These are phyloP conservation scores for Pseudotulostoma volvatum DNA, from an alignment of 495 filamentous ascomycete species.

Conservation along the genomic window DNA sequence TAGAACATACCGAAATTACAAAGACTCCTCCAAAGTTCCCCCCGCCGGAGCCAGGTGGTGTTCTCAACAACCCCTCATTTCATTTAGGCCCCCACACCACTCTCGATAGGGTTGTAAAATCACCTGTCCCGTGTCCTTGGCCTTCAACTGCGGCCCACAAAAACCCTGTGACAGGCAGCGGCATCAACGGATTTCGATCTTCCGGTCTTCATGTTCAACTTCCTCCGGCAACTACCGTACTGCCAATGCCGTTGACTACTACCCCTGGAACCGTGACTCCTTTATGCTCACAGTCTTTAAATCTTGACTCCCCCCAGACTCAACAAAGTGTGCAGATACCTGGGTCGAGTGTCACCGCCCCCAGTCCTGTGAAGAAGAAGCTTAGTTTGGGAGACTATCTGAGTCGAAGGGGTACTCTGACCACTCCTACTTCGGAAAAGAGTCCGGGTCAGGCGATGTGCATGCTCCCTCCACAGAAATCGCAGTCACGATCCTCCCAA, in stretches of 20 bases:
- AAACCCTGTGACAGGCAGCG: slow-evolving; percentile 14
- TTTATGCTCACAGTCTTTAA: too few species aligned
- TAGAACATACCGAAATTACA: slow-evolving; percentile 22
- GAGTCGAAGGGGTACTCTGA: slow-evolving; percentile 29
- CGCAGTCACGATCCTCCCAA: slow-evolving; percentile 5
- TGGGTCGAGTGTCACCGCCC: slow-evolving; percentile 23
- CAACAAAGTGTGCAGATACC: slow-evolving; percentile 12
- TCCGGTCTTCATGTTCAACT: slow-evolving; percentile 25
- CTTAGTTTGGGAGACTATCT: slow-evolving; percentile 53
- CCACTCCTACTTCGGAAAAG: slow-evolving; percentile 28
- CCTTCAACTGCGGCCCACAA: slow-evolving; percentile 27
- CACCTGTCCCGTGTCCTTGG: slow-evolving; percentile 19
- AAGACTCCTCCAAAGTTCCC: slow-evolving; percentile 2
- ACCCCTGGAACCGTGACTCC: too few species aligned
- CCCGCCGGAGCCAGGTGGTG: background rate
- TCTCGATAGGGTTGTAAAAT: slow-evolving; percentile 5
- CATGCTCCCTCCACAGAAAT: slow-evolving; percentile 11
- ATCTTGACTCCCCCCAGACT: slow-evolving; percentile 15
- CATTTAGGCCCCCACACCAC: background rate
- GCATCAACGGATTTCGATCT: slow-evolving; percentile 10
- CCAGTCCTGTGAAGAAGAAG: slow-evolving; percentile 47
- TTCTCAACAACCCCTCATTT: background rate
- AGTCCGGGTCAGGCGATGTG: slow-evolving; percentile 15
- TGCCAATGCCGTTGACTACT: slow-evolving; percentile 12
- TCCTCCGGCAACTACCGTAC: slow-evolving; percentile 15